phyloP scores from a whole-genome alignment of 2,329 filamentous ascomycete genomes.

The Cladosporium velox region DNA sequence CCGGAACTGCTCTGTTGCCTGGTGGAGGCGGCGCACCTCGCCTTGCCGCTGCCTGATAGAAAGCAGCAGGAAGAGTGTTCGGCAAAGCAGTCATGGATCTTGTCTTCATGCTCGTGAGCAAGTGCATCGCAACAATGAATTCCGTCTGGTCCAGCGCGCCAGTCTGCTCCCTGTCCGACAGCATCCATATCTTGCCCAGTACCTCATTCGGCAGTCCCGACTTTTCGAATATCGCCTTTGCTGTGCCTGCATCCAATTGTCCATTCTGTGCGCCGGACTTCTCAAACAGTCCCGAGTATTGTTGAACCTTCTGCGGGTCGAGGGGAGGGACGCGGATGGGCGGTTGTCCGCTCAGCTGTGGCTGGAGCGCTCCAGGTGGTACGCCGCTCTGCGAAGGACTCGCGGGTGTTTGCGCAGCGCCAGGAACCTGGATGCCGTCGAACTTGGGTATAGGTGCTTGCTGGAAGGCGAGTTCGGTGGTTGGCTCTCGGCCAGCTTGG shows the following conservation, averaged over 20 bases:
- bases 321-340: slow-evolving; percentile 86
- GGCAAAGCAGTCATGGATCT: slow-evolving; percentile 79
- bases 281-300: slow-evolving; percentile 89
- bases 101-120: slow-evolving; percentile 87
- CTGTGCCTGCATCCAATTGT: slow-evolving; percentile 69
- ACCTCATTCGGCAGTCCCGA: slow-evolving; percentile 86
- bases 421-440: slow-evolving; percentile 67
- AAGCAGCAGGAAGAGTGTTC: slow-evolving; percentile 73
- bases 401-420: slow-evolving; percentile 21
- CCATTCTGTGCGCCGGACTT: slow-evolving; percentile 78
- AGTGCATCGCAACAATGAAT: slow-evolving; percentile 97
- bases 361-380: slow-evolving; percentile 33
- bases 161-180: slow-evolving; percentile 90
- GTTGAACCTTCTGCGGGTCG: slow-evolving; percentile 81
- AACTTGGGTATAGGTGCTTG: slow-evolving; percentile 90
- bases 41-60: slow-evolving; percentile 88
- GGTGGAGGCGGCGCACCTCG: slow-evolving; percentile 54
- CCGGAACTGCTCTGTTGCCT: slow-evolving; percentile 42
- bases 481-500: slow-evolving; percentile 81
- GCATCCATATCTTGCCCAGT: slow-evolving; percentile 92
- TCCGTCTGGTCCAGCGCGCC: slow-evolving; percentile 84
- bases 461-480: slow-evolving; percentile 77
- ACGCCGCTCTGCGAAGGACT: slow-evolving; percentile 30
- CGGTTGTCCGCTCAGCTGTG: slow-evolving; percentile 45
- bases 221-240: slow-evolving; percentile 93